Percentiles rank a stretch among this genome's conserved stretches.
phyloP scores from a whole-genome alignment of 805 yeast species.

The Candida saitoana region DNA sequence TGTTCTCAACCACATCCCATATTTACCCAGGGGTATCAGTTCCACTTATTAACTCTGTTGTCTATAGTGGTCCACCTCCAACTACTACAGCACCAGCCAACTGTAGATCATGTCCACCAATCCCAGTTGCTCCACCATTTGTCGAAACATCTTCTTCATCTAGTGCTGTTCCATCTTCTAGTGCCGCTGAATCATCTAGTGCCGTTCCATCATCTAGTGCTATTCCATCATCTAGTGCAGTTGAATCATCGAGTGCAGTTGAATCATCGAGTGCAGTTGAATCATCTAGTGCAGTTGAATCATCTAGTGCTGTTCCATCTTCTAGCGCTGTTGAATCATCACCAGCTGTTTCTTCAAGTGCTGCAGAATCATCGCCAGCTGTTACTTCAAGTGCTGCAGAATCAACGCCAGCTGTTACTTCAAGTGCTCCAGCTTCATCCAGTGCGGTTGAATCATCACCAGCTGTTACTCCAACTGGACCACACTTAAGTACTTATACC shows the following conservation, averaged over 20 bases:
- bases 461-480: background rate
- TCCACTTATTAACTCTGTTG: constrained; percentile 1
- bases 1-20: background rate
- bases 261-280: background rate
- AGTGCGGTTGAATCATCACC: background rate
- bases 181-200: background rate
- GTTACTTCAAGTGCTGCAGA: background rate
- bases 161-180: background rate
- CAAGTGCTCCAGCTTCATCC: background rate
- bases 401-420: background rate
- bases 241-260: background rate
- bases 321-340: background rate
- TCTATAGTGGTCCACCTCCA: constrained; percentile 3
- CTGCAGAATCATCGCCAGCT: background rate
- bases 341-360: background rate
- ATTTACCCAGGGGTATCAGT: constrained; percentile 2
- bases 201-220: background rate
- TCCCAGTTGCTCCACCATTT: constrained; percentile 2
- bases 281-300: constrained; percentile 1
- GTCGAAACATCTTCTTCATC: background rate
- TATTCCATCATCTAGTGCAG: background rate
- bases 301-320: constrained; percentile 1
- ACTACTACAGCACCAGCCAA: background rate
- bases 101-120: constrained; percentile 1
- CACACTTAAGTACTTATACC: constrained; percentile 9